Percentiles rank a stretch among this genome's conserved stretches.
phyloP scores from a whole-genome alignment of 1,284 basidiomycete genomes.

The Rugiboletus extremiorientalis region DNA sequence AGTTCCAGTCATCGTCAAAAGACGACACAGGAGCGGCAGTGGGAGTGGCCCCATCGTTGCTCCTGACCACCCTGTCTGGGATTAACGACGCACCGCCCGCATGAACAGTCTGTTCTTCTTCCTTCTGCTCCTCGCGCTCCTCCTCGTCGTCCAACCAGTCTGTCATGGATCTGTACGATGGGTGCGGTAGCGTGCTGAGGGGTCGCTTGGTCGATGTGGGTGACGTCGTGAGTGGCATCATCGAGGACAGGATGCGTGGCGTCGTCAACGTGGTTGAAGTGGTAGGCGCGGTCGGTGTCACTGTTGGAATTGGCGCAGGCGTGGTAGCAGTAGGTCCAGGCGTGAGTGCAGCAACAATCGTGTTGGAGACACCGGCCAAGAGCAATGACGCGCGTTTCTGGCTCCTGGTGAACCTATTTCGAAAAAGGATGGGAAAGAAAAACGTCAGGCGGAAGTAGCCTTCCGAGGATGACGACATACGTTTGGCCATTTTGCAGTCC shows the following conservation, averaged over 20 bases:
- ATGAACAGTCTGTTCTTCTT: constrained; percentile 23
- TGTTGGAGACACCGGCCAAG: constrained; percentile 61
- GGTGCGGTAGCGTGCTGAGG: constrained; percentile 1
- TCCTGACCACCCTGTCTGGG: constrained; percentile 28
- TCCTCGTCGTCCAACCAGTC: constrained; percentile 44
- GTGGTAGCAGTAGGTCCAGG: constrained; percentile 30
- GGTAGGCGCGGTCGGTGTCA: too few relatives aligned
- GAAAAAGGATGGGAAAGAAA: not conserved
- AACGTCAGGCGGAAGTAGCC: not conserved
- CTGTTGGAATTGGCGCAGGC: constrained; percentile 25
- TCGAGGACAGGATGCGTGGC: not conserved
- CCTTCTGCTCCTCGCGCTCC: constrained; percentile 31
- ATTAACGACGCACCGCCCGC: constrained; percentile 34
- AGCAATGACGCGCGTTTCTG: constrained; percentile 68
- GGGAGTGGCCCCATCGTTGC: too few relatives aligned
- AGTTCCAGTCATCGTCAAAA: constrained; percentile 62
- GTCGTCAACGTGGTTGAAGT: not conserved
- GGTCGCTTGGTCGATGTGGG: constrained; percentile 3
- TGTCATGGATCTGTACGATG: not conserved
- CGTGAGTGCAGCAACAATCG: constrained; percentile 51
- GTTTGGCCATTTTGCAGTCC: constrained; percentile 51
- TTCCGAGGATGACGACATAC: too few relatives aligned
- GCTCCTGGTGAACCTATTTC: constrained; percentile 53
- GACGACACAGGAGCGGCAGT: not conserved
- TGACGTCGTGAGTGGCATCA: not conserved